A percentile compares a stretch with the other conserved stretches of the same genome.
Evolutionary conservation across 2,329 filamentous ascomycete species (phyloP).

Genomic region (Hymenoscyphus albidus): DNA sequence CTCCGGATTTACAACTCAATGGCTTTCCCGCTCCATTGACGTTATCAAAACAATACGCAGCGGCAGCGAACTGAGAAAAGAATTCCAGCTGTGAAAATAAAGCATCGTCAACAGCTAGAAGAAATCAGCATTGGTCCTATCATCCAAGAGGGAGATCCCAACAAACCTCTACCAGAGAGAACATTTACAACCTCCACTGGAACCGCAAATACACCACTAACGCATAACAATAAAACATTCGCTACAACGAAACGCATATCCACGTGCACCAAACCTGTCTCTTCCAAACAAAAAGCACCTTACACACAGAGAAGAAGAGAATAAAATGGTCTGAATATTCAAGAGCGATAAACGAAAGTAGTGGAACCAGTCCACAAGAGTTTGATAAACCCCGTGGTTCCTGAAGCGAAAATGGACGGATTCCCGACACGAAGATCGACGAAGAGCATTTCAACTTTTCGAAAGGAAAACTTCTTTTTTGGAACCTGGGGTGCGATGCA

Average conservation of each 20-base stretch:
- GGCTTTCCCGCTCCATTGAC: constrained; percentile 19
- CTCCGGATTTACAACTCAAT: constrained; percentile 20
- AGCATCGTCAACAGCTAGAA: constrained; percentile 1
- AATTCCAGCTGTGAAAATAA: constrained; percentile 19
- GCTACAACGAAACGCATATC: constrained; percentile 5
- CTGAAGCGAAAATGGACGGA: background rate
- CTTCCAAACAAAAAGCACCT: too few species aligned
- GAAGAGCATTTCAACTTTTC: background rate
- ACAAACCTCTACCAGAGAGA: constrained; percentile 8
- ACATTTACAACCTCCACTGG: background rate
- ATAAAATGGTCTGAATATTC: background rate
- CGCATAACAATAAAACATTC: background rate
- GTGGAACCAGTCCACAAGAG: background rate
- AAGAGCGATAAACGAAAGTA: background rate
- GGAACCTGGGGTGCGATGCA: background rate
- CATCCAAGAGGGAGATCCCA: background rate
- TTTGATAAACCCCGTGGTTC: background rate
- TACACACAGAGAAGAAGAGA: background rate
- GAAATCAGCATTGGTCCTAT: background rate
- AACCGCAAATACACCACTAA: constrained; percentile 2
- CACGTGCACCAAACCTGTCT: too few species aligned
- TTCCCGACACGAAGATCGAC: background rate
- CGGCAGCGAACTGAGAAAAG: constrained; percentile 28
- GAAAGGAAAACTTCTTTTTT: too few species aligned
- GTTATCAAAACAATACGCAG: constrained; percentile 28